These are phyloP conservation scores for Fusarium sp. DNA, from an alignment of 2,329 filamentous ascomycete species.

Conservation along the genomic window DNA sequence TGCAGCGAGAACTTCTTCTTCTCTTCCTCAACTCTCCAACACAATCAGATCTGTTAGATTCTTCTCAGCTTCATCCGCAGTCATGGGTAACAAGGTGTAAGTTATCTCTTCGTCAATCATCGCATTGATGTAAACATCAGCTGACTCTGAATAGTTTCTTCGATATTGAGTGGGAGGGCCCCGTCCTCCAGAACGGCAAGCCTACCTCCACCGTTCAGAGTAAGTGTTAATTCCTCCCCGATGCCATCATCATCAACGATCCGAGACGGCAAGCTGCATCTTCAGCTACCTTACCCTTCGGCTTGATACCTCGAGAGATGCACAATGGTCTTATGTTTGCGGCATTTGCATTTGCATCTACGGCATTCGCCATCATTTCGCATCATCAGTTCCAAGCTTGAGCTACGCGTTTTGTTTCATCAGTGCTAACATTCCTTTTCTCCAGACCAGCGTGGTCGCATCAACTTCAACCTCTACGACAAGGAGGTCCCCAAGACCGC, in stretches of 20 bases:
- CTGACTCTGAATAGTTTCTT: constrained; percentile 68
- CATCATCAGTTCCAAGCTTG: constrained; percentile 14
- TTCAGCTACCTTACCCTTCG: not conserved
- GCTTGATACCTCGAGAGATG: not conserved
- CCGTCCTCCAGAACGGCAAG: constrained; percentile 71
- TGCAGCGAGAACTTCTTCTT: constrained; percentile 56
- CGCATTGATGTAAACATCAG: constrained; percentile 1
- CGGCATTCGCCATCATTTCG: constrained; percentile 18
- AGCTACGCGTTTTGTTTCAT: not conserved
- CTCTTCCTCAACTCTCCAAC: constrained; percentile 57
- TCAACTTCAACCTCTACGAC: constrained; percentile 91
- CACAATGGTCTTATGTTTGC: not conserved
- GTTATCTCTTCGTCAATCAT: constrained; percentile 49
- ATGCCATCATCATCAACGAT: constrained; percentile 17
- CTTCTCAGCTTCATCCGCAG: constrained; percentile 69
- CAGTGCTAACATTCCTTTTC: constrained; percentile 35
- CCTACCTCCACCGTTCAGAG: constrained; percentile 68
- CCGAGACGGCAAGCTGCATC: not conserved
- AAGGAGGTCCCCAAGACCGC: constrained; percentile 88
- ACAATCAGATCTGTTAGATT: constrained; percentile 56
- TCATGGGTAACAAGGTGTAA: constrained; percentile 79
- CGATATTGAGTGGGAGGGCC: constrained; percentile 79
- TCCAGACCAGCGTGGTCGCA: constrained; percentile 78
- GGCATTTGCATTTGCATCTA: not conserved
- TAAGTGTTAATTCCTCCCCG: constrained; percentile 56